Evolutionary conservation across 768 basidiomycete species (phyloP).

Genomic region (Daedalea quercina): DNA sequence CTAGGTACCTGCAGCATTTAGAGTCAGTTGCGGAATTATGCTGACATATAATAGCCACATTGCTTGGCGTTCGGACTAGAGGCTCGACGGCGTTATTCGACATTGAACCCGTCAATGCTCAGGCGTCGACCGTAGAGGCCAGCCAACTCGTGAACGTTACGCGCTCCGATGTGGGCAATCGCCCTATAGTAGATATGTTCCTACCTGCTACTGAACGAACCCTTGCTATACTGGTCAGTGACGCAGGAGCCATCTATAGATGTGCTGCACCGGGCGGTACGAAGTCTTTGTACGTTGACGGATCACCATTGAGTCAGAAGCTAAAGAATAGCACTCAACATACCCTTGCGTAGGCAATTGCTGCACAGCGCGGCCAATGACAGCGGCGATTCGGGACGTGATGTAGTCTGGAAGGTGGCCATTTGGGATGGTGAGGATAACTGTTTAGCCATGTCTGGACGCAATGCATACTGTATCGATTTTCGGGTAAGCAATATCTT

Average conservation of each 20-base stretch:
- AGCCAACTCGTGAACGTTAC: slow-evolving; percentile 7
- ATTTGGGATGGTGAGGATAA: not conserved
- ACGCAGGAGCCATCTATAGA: slow-evolving; percentile 44
- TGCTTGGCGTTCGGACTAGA: slow-evolving; percentile 16
- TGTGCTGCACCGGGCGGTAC: slow-evolving; percentile 31
- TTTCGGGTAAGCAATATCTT: slow-evolving; percentile 39
- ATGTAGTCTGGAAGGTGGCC: slow-evolving; percentile 2
- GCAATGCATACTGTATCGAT: slow-evolving; percentile 40
- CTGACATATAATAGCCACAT: not conserved
- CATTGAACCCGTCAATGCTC: not conserved
- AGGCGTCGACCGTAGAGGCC: not conserved
- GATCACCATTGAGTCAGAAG: too few species aligned
- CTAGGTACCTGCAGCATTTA: not conserved
- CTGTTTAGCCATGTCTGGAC: slow-evolving; percentile 8
- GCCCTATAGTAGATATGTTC: slow-evolving; percentile 13
- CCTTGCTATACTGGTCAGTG: slow-evolving; percentile 37
- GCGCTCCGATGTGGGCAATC: slow-evolving; percentile 11
- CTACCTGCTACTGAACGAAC: slow-evolving; percentile 1
- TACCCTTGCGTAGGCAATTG: slow-evolving; percentile 1
- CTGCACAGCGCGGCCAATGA: not conserved
- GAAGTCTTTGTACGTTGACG: slow-evolving; percentile 34
- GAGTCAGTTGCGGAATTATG: not conserved
- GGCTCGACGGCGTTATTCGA: slow-evolving; percentile 7
- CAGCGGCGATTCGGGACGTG: too few species aligned
- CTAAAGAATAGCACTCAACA: too few species aligned